These are phyloP conservation scores for Acanthamoeba castellanii DNA, from an alignment of 208 protist genomes.

Conservation along the genomic window DNA sequence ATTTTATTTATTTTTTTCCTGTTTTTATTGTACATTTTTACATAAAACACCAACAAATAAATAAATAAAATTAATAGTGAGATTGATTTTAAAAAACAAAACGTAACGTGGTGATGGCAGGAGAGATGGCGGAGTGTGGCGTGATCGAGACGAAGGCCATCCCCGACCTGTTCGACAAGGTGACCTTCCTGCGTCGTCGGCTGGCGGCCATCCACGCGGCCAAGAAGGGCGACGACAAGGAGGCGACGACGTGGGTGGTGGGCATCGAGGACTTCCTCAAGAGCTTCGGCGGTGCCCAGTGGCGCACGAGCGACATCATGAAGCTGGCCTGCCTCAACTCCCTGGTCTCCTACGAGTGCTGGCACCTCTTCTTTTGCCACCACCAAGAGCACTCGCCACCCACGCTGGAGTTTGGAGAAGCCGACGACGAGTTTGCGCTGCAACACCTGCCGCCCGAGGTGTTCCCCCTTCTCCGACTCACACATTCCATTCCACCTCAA, in stretches of 20 bases:
- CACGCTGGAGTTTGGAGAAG: background rate
- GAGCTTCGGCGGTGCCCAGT: conserved; percentile 12
- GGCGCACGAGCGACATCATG: conserved; percentile 70
- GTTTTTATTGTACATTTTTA: background rate
- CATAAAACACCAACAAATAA: background rate
- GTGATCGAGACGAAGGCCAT: background rate
- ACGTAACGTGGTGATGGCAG: background rate
- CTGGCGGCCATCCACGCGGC: background rate
- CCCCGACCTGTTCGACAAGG: conserved; percentile 35
- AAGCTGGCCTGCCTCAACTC: conserved; percentile 48
- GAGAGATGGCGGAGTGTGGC: background rate
- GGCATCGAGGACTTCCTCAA: conserved; percentile 65
- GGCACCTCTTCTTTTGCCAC: conserved; percentile 9
- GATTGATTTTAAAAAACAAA: too few relatives aligned
- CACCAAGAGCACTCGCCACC: background rate
- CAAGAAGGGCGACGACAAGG: background rate
- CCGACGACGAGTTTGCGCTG: background rate
- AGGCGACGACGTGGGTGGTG: conserved; percentile 26
- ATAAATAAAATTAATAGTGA: too few relatives aligned
- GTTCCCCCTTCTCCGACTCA: too few relatives aligned
- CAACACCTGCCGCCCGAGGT: background rate
- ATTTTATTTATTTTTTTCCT: background rate
- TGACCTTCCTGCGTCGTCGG: background rate
- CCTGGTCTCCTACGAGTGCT: conserved; percentile 37
- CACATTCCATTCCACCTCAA: background rate